phyloP scores from a whole-genome alignment of 345 rosid genomes.

The Lepidium didymum region DNA sequence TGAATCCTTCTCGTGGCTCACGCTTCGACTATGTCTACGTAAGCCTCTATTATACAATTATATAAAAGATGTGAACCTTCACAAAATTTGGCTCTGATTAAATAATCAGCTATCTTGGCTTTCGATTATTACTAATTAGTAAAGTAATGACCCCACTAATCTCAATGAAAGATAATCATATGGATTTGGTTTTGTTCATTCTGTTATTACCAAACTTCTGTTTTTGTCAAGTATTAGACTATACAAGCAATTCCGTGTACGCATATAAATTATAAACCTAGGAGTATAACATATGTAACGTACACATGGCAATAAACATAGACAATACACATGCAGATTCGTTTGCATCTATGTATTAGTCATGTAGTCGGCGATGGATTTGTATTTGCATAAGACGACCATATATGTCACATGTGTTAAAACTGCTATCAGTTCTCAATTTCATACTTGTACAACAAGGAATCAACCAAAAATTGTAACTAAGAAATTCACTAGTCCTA shows the following conservation, averaged over 20 bases:
- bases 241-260: neutral
- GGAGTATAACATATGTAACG: neutral
- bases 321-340: neutral
- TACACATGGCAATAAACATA: neutral
- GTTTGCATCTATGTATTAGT: neutral
- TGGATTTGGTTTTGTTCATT: neutral
- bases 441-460: slow-evolving; percentile 26
- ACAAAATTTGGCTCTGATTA: neutral
- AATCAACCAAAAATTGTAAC: slow-evolving; percentile 5
- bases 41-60: neutral
- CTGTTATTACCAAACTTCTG: neutral
- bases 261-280: neutral
- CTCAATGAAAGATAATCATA: neutral
- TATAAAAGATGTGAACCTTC: neutral
- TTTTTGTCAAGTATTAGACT: neutral
- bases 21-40: slow-evolving; percentile 17
- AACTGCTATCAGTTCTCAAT: neutral
- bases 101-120: slow-evolving; percentile 17
- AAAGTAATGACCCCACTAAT: too few relatives aligned
- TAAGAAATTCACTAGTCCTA: slow-evolving; percentile 14
- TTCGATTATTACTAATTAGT: neutral
- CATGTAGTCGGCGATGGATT: neutral
- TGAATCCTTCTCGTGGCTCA: slow-evolving; percentile 24
- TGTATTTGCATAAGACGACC: too few relatives aligned
- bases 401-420: too few relatives aligned